Percentiles rank a stretch among this genome's conserved stretches.
phyloP scores from a whole-genome alignment of 2,329 filamentous ascomycete species.

The Epichloe sibirici region DNA sequence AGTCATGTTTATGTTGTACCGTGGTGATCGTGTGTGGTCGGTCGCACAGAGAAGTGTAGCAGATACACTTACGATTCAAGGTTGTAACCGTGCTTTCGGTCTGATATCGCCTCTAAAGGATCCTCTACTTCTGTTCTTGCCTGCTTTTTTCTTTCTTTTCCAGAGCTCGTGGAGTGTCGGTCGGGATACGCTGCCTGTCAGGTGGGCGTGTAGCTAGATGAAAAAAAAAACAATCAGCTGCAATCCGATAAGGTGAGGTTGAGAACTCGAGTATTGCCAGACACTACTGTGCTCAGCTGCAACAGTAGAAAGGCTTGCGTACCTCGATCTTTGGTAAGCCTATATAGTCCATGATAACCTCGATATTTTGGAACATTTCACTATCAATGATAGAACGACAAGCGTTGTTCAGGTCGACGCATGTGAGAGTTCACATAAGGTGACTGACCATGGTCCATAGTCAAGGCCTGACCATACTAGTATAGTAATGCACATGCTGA shows the following conservation, averaged over 20 bases:
- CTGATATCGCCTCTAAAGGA: constrained; percentile 55
- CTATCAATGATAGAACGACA: too few relatives aligned
- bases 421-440: too few relatives aligned
- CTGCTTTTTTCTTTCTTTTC: constrained; percentile 42
- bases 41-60: neutral
- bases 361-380: neutral
- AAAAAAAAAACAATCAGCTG: neutral
- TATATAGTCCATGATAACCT: constrained; percentile 28
- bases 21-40: neutral
- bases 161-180: constrained; percentile 65
- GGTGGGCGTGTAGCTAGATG: constrained; percentile 63
- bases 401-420: too few relatives aligned
- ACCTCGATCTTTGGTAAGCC: constrained; percentile 46
- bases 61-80: constrained; percentile 46
- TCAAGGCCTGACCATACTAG: too few relatives aligned
- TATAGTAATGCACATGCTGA: too few relatives aligned
- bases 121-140: constrained; percentile 47
- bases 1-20: neutral
- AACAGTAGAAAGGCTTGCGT: constrained; percentile 2
- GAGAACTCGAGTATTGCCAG: neutral
- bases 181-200: constrained; percentile 66
- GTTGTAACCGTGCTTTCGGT: constrained; percentile 59
- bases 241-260: neutral
- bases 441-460: too few relatives aligned
- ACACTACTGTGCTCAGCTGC: neutral